Percentiles rank a stretch among this genome's conserved stretches.
Conservation (phyloP, 2,329 filamentous ascomycete genomes). For the Xylariaceae sp. region DNA sequence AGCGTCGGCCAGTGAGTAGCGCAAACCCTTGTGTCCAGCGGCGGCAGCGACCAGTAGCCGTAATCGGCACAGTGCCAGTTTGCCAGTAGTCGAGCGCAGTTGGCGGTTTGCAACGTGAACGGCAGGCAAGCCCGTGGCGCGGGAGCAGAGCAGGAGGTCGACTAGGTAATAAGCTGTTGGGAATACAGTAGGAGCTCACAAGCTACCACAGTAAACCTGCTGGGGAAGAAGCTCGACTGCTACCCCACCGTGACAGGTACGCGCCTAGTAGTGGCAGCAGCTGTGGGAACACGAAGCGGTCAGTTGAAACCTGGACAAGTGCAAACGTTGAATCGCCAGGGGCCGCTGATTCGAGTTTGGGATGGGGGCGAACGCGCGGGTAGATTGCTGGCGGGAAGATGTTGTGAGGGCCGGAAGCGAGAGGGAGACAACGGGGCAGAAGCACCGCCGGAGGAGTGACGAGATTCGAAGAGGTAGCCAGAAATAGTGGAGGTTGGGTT, state of each 20-base stretch:
- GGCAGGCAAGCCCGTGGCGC: no score
- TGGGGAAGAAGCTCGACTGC: slow-evolving; percentile 8
- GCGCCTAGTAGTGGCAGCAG: slow-evolving; percentile 5
- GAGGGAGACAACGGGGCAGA: slow-evolving; percentile 8
- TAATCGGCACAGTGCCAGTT: slow-evolving; percentile 9
- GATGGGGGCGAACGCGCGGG: neutral
- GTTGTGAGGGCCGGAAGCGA: neutral
- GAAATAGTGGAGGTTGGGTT: no score
- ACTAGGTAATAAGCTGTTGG: no score
- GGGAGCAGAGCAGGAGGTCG: no score
- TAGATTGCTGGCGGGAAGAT: neutral
- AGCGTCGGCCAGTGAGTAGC: slow-evolving; percentile 12
- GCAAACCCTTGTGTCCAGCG: slow-evolving; percentile 24
- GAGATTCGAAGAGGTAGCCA: slow-evolving; percentile 4
- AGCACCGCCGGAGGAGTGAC: no score
- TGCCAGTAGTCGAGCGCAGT: no score
- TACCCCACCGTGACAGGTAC: slow-evolving; percentile 13
- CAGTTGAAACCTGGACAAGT: slow-evolving; percentile 24
- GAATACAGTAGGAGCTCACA: slow-evolving; percentile 12
- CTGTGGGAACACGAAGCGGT: slow-evolving; percentile 26
- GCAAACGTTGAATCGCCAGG: slow-evolving; percentile 7
- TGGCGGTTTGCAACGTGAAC: no score
- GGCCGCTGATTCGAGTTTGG: slow-evolving; percentile 6
- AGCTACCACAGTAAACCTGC: slow-evolving; percentile 15
- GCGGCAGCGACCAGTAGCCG: slow-evolving; percentile 9